Conservation (phyloP, 768 basidiomycete species). For the Termitomyces sp. region DNA sequence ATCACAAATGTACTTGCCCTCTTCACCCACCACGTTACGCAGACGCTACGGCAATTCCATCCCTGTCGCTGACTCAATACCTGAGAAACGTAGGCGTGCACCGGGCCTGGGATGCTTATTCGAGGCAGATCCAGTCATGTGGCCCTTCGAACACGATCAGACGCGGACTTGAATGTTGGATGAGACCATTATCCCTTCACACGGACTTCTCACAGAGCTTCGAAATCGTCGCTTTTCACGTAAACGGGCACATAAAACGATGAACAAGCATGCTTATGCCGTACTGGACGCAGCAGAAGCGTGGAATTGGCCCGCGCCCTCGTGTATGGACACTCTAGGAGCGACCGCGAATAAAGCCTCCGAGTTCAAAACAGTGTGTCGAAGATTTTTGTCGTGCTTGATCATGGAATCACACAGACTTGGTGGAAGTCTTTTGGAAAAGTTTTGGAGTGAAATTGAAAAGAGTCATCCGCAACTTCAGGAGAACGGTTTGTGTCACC, state of each 20-base stretch:
- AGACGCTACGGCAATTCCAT: background rate
- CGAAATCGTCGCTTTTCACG: background rate
- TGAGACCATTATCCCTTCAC: background rate
- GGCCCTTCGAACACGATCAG: background rate
- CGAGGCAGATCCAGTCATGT: background rate
- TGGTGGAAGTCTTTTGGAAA: constrained; percentile 19
- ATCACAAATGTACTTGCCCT: background rate
- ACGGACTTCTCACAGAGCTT: background rate
- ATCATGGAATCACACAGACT: constrained; percentile 19
- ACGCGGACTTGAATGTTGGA: background rate
- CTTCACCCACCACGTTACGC: background rate
- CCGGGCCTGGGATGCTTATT: background rate
- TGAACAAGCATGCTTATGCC: constrained; percentile 19
- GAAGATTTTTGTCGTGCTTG: constrained; percentile 18
- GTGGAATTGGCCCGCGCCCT: constrained; percentile 20
- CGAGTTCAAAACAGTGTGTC: constrained; percentile 16
- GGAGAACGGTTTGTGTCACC: constrained; percentile 18
- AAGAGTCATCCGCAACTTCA: constrained; percentile 21
- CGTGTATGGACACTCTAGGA: constrained; percentile 11
- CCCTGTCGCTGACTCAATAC: background rate
- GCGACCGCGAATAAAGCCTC: constrained; percentile 1
- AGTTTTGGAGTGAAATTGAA: constrained; percentile 18
- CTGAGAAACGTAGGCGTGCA: background rate
- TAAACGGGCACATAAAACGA: background rate
- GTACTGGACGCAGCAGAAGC: constrained; percentile 19